Conservation (phyloP, 768 basidiomycete genomes). For the Amylocystis lapponica region DNA sequence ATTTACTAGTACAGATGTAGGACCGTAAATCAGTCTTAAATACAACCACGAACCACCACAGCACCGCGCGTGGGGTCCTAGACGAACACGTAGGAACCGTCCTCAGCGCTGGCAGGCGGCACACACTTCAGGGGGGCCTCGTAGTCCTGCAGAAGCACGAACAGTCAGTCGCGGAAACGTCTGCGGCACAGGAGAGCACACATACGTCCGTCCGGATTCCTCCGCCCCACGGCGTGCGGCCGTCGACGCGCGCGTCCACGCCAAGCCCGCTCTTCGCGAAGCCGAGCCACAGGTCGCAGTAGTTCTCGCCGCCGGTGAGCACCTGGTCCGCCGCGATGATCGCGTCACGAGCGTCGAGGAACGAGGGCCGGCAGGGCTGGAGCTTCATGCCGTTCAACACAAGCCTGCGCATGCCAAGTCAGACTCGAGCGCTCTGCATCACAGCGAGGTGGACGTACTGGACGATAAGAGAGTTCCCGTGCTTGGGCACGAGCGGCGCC, state of each 20-base stretch:
- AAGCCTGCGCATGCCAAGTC: slow-evolving; percentile 38
- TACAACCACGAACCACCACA: too few species aligned
- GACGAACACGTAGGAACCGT: too few species aligned
- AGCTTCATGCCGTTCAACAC: slow-evolving; percentile 93
- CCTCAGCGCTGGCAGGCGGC: too few species aligned
- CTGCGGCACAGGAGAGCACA: not conserved
- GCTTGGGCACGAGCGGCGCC: slow-evolving; percentile 72
- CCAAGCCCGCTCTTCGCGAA: slow-evolving; percentile 85
- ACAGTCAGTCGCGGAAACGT: not conserved
- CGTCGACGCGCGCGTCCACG: slow-evolving; percentile 62
- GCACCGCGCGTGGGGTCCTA: too few species aligned
- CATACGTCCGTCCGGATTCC: slow-evolving; percentile 64
- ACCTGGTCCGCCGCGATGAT: slow-evolving; percentile 88
- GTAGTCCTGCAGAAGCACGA: slow-evolving; percentile 36
- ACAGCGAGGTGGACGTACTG: too few species aligned
- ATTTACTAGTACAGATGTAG: too few species aligned
- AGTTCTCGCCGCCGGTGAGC: slow-evolving; percentile 91
- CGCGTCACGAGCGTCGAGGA: slow-evolving; percentile 87
- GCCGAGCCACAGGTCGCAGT: slow-evolving; percentile 79
- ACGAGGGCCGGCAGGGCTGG: slow-evolving; percentile 84
- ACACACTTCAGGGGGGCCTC: slow-evolving; percentile 38
- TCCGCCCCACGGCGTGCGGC: slow-evolving; percentile 90
- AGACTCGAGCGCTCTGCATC: too few species aligned
- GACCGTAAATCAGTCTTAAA: too few species aligned
- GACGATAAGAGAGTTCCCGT: slow-evolving; percentile 82